Evolutionary conservation across 176 grass and related monocot genomes (phyloP).

Genomic region (Pontederia paniculata): DNA sequence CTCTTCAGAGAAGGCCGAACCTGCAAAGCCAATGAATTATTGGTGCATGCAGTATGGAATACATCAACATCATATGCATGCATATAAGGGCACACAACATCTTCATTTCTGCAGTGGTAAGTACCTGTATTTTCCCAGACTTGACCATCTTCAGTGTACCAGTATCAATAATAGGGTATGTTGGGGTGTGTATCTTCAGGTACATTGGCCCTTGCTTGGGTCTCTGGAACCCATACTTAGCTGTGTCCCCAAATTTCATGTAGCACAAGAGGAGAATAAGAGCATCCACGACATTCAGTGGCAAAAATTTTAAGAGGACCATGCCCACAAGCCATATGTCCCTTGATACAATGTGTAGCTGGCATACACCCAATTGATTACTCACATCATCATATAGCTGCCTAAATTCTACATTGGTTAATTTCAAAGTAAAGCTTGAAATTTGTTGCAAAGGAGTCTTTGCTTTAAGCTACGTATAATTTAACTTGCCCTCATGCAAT

Average conservation of each 20-base stretch:
- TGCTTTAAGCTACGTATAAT: too few species aligned
- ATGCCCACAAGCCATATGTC: slow-evolving; percentile 13
- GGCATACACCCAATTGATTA: too few species aligned
- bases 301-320: neutral
- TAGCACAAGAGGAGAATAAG: slow-evolving; percentile 9
- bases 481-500: too few species aligned
- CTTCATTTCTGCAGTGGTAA: too few species aligned
- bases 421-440: too few species aligned
- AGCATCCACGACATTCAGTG: neutral
- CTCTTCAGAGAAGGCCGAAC: slow-evolving; percentile 5
- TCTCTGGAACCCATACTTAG: slow-evolving; percentile 5
- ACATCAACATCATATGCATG: too few species aligned
- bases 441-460: too few species aligned
- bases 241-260: slow-evolving; percentile 1
- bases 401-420: too few species aligned
- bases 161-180: neutral
- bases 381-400: too few species aligned
- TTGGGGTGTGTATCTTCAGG: slow-evolving; percentile 7
- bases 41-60: too few species aligned
- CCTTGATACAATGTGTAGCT: too few species aligned
- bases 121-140: slow-evolving; percentile 10
- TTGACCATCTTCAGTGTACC: slow-evolving; percentile 4
- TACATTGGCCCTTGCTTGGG: neutral
- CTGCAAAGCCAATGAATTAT: neutral
- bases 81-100: too few species aligned